A percentile compares a stretch with the other conserved stretches of the same genome.
Conservation (phyloP, 106 monocot genomes). For the Dendrobium catenatum region DNA sequence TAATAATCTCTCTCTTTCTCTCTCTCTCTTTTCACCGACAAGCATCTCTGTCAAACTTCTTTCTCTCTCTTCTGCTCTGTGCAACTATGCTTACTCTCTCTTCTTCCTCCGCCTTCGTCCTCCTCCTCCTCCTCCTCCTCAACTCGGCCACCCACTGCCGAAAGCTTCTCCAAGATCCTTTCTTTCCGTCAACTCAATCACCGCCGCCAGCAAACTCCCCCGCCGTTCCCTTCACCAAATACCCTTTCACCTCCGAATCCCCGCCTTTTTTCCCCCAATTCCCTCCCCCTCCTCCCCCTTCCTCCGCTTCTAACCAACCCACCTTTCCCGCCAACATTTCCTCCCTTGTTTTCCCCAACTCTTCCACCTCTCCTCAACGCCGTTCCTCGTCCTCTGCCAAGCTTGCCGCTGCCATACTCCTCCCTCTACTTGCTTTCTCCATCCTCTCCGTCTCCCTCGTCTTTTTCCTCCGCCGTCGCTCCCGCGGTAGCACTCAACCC, state of each 20-base stretch:
- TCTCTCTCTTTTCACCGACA: slow-evolving; percentile 1
- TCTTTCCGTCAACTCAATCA: slow-evolving; percentile 12
- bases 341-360: slow-evolving; percentile 21
- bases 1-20: background rate
- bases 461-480: slow-evolving; percentile 15
- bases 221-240: slow-evolving; percentile 5
- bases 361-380: background rate
- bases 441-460: slow-evolving; percentile 15
- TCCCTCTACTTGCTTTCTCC: slow-evolving; percentile 10
- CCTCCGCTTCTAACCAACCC: slow-evolving; percentile 19
- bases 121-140: background rate
- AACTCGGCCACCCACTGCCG: slow-evolving; percentile 3
- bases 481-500: background rate
- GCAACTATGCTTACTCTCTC: background rate
- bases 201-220: background rate
- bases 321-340: slow-evolving; percentile 20
- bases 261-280: slow-evolving; percentile 8
- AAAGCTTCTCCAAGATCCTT: slow-evolving; percentile 36
- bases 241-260: slow-evolving; percentile 7
- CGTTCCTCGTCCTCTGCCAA: background rate
- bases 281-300: slow-evolving; percentile 7
- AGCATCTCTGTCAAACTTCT: background rate
- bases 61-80: slow-evolving; percentile 1
- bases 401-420: slow-evolving; percentile 13
- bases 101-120: background rate